phyloP scores from a whole-genome alignment of 768 basidiomycete species.

The Mycena haematopus region DNA sequence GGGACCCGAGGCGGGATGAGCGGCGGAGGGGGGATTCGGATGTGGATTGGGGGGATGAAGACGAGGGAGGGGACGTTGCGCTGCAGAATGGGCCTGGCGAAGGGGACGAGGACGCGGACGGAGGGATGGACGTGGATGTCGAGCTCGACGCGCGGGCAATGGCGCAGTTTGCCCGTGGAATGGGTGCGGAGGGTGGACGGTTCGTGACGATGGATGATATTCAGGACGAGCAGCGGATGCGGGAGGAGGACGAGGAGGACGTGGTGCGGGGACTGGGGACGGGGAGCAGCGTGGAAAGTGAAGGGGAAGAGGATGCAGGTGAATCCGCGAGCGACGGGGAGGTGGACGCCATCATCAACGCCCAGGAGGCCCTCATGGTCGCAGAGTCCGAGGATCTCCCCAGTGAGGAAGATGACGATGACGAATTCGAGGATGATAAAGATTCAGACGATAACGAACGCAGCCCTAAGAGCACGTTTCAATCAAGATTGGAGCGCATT shows the following conservation, averaged over 20 bases:
- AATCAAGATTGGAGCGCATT: slow-evolving; percentile 49
- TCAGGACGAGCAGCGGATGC: slow-evolving; percentile 57
- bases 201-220: slow-evolving; percentile 74
- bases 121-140: slow-evolving; percentile 64
- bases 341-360: slow-evolving; percentile 44
- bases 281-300: slow-evolving; percentile 25
- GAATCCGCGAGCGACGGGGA: slow-evolving; percentile 32
- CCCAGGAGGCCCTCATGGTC: slow-evolving; percentile 55
- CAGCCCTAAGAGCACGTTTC: slow-evolving; percentile 53
- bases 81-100: slow-evolving; percentile 29
- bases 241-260: slow-evolving; percentile 25
- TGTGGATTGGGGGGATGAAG: slow-evolving; percentile 66
- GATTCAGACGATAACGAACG: slow-evolving; percentile 43
- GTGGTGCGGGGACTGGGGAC: neutral
- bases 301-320: slow-evolving; percentile 33
- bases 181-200: slow-evolving; percentile 50
- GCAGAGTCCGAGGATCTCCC: slow-evolving; percentile 45
- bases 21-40: slow-evolving; percentile 70
- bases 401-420: slow-evolving; percentile 43
- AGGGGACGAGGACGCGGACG: slow-evolving; percentile 33
- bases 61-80: too few species aligned
- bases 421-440: slow-evolving; percentile 39
- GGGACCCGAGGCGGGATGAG: slow-evolving; percentile 52
- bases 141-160: slow-evolving; percentile 59
- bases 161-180: slow-evolving; percentile 58